Evolutionary conservation across 2,329 filamentous ascomycete genomes (phyloP).

Genomic region (Xylariaceae sp.): DNA sequence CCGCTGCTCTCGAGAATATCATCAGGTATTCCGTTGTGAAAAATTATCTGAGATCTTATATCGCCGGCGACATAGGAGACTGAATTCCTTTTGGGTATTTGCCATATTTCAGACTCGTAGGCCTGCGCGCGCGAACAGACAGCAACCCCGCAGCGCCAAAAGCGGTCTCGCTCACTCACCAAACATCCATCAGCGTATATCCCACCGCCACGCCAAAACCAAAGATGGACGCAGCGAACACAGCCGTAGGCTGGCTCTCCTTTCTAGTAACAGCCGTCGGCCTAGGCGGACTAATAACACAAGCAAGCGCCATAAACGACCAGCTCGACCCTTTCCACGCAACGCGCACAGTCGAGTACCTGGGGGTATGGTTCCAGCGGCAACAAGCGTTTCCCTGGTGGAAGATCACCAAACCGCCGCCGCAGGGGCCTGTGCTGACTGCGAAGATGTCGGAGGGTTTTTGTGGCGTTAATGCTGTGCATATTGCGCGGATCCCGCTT

Average conservation of each 20-base stretch:
- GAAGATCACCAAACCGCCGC: slow-evolving; percentile 23
- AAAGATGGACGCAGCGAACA: slow-evolving; percentile 14
- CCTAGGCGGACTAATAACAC: slow-evolving; percentile 33
- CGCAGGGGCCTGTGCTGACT: slow-evolving; percentile 23
- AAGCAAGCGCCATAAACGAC: slow-evolving; percentile 42
- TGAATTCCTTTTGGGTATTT: no score
- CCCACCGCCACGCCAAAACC: no score
- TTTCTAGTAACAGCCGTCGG: slow-evolving; percentile 20
- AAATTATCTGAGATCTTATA: no score
- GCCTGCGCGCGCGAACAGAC: no score
- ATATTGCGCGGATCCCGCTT: slow-evolving; percentile 25
- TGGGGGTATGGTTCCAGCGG: slow-evolving; percentile 26
- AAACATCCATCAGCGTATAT: no score
- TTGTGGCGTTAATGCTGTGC: slow-evolving; percentile 23
- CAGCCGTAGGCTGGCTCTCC: slow-evolving; percentile 21
- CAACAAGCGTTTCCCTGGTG: slow-evolving; percentile 22
- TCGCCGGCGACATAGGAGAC: no score
- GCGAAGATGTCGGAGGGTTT: slow-evolving; percentile 24
- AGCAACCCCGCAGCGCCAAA: no score
- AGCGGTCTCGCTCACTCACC: no score
- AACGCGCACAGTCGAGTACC: slow-evolving; percentile 22
- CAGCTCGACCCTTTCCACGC: slow-evolving; percentile 34
- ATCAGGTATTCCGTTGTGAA: no score
- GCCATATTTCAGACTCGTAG: no score
- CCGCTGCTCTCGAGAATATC: no score